Conservation (phyloP, 148 eudicot species). For the Camellia japonica region DNA sequence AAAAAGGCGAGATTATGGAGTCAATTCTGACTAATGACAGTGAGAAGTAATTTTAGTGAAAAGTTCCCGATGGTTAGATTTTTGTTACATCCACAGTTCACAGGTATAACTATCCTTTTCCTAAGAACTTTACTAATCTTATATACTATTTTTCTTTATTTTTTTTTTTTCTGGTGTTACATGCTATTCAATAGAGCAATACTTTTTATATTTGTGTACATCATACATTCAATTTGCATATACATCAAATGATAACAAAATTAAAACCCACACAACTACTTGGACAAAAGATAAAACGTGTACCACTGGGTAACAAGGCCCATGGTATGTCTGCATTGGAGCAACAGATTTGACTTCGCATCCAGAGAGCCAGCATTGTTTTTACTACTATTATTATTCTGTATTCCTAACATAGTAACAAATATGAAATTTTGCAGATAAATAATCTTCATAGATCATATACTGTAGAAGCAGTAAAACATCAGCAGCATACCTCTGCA, state of each 20-base stretch:
- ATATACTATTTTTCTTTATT: too few species aligned
- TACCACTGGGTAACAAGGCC: background rate
- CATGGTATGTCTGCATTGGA: background rate
- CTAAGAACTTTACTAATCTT: too few species aligned
- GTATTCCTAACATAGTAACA: background rate
- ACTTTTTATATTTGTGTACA: too few species aligned
- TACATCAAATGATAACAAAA: too few species aligned
- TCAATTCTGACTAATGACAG: background rate
- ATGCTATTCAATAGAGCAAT: background rate
- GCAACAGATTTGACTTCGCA: background rate
- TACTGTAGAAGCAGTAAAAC: background rate
- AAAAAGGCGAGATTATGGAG: conserved; percentile 1
- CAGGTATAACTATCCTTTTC: background rate
- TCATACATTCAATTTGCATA: too few species aligned
- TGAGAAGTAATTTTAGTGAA: background rate
- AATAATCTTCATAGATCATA: background rate
- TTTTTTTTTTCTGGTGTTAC: background rate
- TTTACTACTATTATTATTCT: background rate
- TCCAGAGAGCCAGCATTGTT: background rate
- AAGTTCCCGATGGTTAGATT: background rate
- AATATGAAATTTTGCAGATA: conserved; percentile 3
- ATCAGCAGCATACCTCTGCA: conserved; percentile 60
- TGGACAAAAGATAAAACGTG: background rate
- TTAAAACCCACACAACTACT: background rate
- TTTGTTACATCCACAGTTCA: background rate